Base-by-base conservation (phyloP, 192 early-diverging fungal genomes). In the Coemansia sp. region DNA sequence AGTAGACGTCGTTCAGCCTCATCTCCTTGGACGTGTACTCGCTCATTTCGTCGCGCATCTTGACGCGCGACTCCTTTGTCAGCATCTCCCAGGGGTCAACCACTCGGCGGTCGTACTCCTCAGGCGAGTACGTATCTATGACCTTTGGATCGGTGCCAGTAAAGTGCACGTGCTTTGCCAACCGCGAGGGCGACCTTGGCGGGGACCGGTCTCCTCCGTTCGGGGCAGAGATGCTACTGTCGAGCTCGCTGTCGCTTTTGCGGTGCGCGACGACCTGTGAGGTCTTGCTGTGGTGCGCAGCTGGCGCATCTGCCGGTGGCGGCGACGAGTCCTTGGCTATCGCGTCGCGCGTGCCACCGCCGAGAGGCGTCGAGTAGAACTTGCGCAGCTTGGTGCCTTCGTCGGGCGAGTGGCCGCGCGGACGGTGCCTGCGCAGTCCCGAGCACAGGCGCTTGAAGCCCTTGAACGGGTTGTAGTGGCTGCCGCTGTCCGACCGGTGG, bases 61-160 rank as follows among this genome's bases (percentile, higher is more conserved):
- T 43, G n/a, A 47, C 60, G 59, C 80, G 80, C 22, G 49, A 43
- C 32, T 74, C 71, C 45, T 60, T 70, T 1, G 80, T 83, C 60
- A 83, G 38, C 25, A 71, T 47, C 71, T 77, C 74, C 80, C 80
- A 83, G 14, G 80, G 80, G 63, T 83, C 80, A 11, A 67, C 64
- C 38, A 77, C 75, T 25, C 76, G 80, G 61, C 80, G 80, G 65
- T 83, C 80, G 38, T 83, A 83, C 31, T 83, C 80, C 32, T 77
- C 65, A 29, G 72, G 67, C 49, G 75, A 77, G 37, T 83, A 83
- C 27, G 80, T 83, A 4, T 59, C 40, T 25, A 46, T 64, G 37
- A 77, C 80, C 42, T 65, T 49, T 1, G 80, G 75, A 2, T 73
- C 71, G 45, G 63, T 64, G 56, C 59, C 36, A 11, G 67, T 37